Percentiles rank a stretch among this genome's conserved stretches.
These are phyloP conservation scores for Acer negundo DNA, from an alignment of 345 rosid species.

Conservation along the genomic window DNA sequence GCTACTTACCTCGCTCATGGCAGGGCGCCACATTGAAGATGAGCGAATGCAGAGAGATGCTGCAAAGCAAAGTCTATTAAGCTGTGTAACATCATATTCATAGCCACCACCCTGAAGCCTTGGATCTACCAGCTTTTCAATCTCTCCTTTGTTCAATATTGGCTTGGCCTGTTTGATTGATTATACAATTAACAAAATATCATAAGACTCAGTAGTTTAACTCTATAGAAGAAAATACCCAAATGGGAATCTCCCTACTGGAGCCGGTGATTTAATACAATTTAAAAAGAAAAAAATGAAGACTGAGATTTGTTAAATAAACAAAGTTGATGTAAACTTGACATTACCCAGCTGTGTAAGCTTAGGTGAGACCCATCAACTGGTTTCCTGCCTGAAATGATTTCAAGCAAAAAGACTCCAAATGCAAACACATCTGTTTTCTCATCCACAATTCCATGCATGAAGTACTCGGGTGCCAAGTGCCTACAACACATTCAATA, in stretches of 20 bases:
- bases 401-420: conserved; percentile 86
- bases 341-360: conserved; percentile 83
- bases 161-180: conserved; percentile 65
- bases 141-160: conserved; percentile 60
- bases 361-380: conserved; percentile 90
- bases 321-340: neutral
- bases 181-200: neutral
- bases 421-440: conserved; percentile 96
- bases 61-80: conserved; percentile 68
- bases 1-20: conserved; percentile 72
- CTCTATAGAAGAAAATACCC: conserved; percentile 12
- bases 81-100: conserved; percentile 49
- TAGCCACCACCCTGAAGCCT: conserved; percentile 54
- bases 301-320: neutral
- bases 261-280: neutral
- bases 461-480: conserved; percentile 93
- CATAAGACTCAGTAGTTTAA: neutral
- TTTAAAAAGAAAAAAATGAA: neutral
- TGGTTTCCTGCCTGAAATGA: conserved; percentile 87
- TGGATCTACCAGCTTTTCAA: conserved; percentile 73
- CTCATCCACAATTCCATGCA: conserved; percentile 98
- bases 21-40: conserved; percentile 80
- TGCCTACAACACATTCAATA: conserved; percentile 45
- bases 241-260: conserved; percentile 9
- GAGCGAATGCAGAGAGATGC: conserved; percentile 89